Conservation (phyloP, 2,329 filamentous ascomycete genomes). For the Harringtonia aguacate region DNA sequence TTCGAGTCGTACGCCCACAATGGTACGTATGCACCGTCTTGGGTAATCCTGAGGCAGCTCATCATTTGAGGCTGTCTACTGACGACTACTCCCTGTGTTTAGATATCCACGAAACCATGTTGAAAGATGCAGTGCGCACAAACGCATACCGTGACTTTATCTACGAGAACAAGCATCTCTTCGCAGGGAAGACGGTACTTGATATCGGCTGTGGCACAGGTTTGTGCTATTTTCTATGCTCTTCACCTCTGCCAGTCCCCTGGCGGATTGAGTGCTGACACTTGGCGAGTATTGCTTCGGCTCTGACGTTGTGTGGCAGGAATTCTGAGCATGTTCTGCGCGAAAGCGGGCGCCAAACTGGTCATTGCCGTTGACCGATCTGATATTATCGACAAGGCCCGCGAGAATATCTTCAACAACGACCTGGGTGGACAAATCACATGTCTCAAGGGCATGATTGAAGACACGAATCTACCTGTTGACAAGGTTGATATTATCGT, state of each 20-base stretch:
- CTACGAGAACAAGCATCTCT: conserved; percentile 80
- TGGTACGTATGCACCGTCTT: conserved; percentile 31
- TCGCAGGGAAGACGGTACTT: conserved; percentile 75
- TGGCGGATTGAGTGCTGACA: background rate
- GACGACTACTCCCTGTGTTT: background rate
- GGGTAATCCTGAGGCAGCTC: background rate
- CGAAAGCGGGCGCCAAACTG: conserved; percentile 73
- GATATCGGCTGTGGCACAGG: conserved; percentile 80
- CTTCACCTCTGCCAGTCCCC: background rate
- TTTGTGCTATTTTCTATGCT: conserved; percentile 17
- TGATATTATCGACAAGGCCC: conserved; percentile 77
- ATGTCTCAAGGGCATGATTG: conserved; percentile 74
- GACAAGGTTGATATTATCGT: conserved; percentile 86
- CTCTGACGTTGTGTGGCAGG: conserved; percentile 19
- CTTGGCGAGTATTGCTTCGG: background rate
- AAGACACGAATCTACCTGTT: conserved; percentile 72
- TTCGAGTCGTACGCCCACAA: conserved; percentile 52
- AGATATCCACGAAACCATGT: conserved; percentile 94
- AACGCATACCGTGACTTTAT: conserved; percentile 93
- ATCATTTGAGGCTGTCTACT: background rate
- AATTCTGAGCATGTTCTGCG: conserved; percentile 91
- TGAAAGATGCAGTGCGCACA: conserved; percentile 81
- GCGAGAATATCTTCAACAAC: conserved; percentile 76
- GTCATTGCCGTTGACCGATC: conserved; percentile 92
- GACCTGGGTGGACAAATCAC: conserved; percentile 63